These are phyloP conservation scores for Auricularia auricula-judae DNA, from an alignment of 768 basidiomycete species.

Conservation along the genomic window DNA sequence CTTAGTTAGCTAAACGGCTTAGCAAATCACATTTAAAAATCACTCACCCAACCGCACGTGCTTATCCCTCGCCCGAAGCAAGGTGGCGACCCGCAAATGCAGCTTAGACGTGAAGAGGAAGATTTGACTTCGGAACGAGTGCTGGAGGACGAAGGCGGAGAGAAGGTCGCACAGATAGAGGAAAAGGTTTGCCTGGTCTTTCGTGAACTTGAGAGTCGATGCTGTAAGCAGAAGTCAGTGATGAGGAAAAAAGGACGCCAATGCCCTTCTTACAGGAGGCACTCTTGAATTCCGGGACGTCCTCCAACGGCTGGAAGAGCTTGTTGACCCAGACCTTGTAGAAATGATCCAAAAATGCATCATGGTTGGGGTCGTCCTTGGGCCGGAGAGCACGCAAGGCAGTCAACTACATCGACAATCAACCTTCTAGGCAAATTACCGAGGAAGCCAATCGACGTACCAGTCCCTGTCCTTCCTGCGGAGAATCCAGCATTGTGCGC, in stretches of 20 bases:
- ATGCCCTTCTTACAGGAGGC: constrained; percentile 6
- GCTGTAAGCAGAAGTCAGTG: constrained; percentile 25
- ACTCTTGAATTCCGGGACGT: constrained; percentile 60
- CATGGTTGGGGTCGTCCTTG: constrained; percentile 78
- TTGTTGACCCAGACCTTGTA: constrained; percentile 73
- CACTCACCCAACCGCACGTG: constrained; percentile 80
- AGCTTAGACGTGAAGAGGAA: constrained; percentile 77
- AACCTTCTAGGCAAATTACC: constrained; percentile 3
- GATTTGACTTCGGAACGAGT: constrained; percentile 86
- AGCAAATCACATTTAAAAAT: neutral
- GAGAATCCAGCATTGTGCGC: constrained; percentile 72
- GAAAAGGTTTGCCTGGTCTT: constrained; percentile 74
- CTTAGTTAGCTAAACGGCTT: neutral
- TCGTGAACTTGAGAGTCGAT: constrained; percentile 41
- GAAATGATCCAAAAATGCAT: constrained; percentile 87
- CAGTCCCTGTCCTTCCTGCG: constrained; percentile 23
- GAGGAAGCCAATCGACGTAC: constrained; percentile 10
- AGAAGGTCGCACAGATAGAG: constrained; percentile 87
- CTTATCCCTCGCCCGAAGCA: constrained; percentile 79
- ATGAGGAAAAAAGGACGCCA: constrained; percentile 21
- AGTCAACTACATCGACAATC: constrained; percentile 13
- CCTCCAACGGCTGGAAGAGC: constrained; percentile 68
- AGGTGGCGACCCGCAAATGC: constrained; percentile 56
- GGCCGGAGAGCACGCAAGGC: constrained; percentile 27
- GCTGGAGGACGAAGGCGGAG: constrained; percentile 79